These are phyloP conservation scores for Protomyces inouyei DNA, from an alignment of 1,139 yeast genomes.

Conservation along the genomic window DNA sequence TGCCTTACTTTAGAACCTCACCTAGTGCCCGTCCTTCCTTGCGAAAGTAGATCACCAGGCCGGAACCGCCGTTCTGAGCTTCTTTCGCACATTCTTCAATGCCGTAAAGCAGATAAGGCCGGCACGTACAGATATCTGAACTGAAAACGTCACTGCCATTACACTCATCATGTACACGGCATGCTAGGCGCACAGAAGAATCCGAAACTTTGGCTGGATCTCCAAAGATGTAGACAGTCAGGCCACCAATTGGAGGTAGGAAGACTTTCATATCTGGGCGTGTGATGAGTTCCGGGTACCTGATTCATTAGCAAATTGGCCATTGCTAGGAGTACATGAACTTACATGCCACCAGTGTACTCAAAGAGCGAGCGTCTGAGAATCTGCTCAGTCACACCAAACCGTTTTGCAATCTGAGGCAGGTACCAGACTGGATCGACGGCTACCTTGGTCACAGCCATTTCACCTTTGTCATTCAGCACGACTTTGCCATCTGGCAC, in stretches of 20 bases:
- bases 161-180: conserved; percentile 61
- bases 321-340: conserved; percentile 31
- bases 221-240: conserved; percentile 59
- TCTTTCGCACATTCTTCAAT: conserved; percentile 59
- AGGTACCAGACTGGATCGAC: conserved; percentile 64
- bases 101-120: conserved; percentile 59
- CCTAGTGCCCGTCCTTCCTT: conserved; percentile 63
- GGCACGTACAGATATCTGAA: conserved; percentile 60
- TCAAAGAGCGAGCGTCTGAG: conserved; percentile 48
- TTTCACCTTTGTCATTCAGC: conserved; percentile 52
- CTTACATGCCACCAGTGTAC: background rate
- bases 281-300: conserved; percentile 59
- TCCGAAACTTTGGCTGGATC: conserved; percentile 52
- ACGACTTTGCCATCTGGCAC: conserved; percentile 55
- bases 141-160: conserved; percentile 54
- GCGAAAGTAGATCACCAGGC: conserved; percentile 57
- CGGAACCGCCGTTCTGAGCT: conserved; percentile 59
- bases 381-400: conserved; percentile 52
- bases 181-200: conserved; percentile 48
- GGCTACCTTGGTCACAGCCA: conserved; percentile 57
- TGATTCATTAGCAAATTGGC: conserved; percentile 58
- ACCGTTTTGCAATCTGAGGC: conserved; percentile 60
- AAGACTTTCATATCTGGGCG: conserved; percentile 59
- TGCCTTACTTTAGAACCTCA: conserved; percentile 43
- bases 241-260: conserved; percentile 51